Percentiles rank a stretch among this genome's conserved stretches.
phyloP scores from a whole-genome alignment of 257 asterid species.

The Cinchona pubescens region DNA sequence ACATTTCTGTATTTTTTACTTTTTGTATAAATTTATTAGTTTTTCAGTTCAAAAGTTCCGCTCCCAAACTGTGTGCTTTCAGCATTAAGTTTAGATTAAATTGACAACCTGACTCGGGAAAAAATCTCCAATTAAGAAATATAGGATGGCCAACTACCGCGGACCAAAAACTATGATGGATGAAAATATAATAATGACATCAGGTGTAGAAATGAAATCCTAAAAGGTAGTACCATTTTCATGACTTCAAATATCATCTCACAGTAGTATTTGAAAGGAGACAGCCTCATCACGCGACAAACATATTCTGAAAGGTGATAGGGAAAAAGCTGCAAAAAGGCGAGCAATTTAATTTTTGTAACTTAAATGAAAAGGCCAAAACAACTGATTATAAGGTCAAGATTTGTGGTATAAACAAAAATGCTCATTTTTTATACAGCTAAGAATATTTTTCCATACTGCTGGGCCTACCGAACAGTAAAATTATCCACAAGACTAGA shows the following conservation, averaged over 20 bases:
- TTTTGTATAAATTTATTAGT: no score
- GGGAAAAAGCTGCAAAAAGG: conserved; percentile 81
- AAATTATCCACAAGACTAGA: neutral
- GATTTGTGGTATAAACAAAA: neutral
- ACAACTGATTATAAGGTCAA: neutral
- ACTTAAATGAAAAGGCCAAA: neutral
- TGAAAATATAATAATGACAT: no score
- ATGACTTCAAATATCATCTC: conserved; percentile 96
- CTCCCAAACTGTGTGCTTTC: neutral
- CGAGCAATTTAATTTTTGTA: neutral
- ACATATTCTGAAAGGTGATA: conserved; percentile 97
- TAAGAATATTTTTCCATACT: neutral
- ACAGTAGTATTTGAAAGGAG: conserved; percentile 98
- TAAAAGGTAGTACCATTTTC: conserved; percentile 69
- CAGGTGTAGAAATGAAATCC: neutral
- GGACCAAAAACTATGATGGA: no score
- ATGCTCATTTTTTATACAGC: neutral
- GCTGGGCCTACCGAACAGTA: neutral
- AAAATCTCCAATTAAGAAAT: neutral
- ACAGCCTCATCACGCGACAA: conserved; percentile 96
- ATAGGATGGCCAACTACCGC: neutral
- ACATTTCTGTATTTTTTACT: no score
- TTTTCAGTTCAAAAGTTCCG: neutral
- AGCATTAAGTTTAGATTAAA: neutral
- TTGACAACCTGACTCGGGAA: neutral